Conservation (phyloP, 805 yeast genomes). For the Sugiyamaella boreocaroliniensis region DNA sequence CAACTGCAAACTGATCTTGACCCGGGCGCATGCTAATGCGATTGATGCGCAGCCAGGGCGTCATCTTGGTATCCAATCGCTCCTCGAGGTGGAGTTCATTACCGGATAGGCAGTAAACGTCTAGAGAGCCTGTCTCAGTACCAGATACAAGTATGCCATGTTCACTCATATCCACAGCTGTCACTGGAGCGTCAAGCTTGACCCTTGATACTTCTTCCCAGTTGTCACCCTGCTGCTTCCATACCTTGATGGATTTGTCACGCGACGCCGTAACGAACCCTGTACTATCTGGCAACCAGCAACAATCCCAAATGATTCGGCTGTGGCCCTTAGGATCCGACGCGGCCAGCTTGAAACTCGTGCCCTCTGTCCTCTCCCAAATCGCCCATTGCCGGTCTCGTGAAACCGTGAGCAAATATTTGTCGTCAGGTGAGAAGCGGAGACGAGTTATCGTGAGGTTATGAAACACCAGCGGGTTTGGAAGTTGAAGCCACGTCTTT, state of each 20-base stretch:
- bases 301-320: slow-evolving; percentile 92
- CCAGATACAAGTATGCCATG: slow-evolving; percentile 52
- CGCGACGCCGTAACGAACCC: slow-evolving; percentile 77
- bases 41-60: slow-evolving; percentile 59
- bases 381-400: slow-evolving; percentile 83
- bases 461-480: slow-evolving; percentile 59
- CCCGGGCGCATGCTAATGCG: slow-evolving; percentile 52
- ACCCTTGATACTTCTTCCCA: slow-evolving; percentile 35
- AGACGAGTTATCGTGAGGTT: slow-evolving; percentile 79
- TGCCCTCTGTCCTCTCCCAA: slow-evolving; percentile 48
- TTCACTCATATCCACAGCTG: slow-evolving; percentile 50
- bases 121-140: slow-evolving; percentile 58
- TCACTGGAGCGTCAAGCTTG: slow-evolving; percentile 54
- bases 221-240: slow-evolving; percentile 42
- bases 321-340: slow-evolving; percentile 70
- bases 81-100: slow-evolving; percentile 27
- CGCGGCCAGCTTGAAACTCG: slow-evolving; percentile 35
- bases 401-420: slow-evolving; percentile 65
- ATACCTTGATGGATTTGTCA: slow-evolving; percentile 70
- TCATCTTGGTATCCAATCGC: slow-evolving; percentile 34
- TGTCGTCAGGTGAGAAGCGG: slow-evolving; percentile 63
- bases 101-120: slow-evolving; percentile 36
- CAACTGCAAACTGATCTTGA: slow-evolving; percentile 43
- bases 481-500: slow-evolving; percentile 53
- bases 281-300: slow-evolving; percentile 59